Conservation (phyloP, 495 filamentous ascomycete species). For the Neurospora africana region DNA sequence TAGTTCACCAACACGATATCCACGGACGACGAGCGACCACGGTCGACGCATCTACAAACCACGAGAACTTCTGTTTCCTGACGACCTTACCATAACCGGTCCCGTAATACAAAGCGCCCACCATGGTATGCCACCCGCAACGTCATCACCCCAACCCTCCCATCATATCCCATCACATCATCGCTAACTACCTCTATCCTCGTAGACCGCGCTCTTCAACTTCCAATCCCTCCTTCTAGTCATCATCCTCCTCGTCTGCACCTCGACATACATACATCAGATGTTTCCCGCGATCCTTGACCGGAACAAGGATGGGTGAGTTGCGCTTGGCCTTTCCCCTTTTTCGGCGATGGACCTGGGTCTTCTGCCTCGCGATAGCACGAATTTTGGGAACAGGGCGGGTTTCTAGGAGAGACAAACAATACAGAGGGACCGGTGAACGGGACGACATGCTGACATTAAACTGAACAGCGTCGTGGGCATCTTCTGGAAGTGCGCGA, state of each 20-base stretch:
- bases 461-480: constrained; percentile 54
- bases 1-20: background rate
- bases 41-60: background rate
- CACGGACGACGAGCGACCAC: background rate
- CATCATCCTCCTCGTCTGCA: constrained; percentile 91
- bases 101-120: background rate
- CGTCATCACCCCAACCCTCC: background rate
- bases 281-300: constrained; percentile 88
- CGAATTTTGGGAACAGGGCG: background rate
- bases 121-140: background rate
- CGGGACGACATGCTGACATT: constrained; percentile 1
- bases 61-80: background rate
- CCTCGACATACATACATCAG: constrained; percentile 82
- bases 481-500: constrained; percentile 93
- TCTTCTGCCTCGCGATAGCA: background rate
- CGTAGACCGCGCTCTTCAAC: constrained; percentile 91
- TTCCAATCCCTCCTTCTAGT: constrained; percentile 90
- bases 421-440: background rate
- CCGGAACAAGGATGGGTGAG: constrained; percentile 79
- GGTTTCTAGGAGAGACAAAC: background rate
- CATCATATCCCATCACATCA: background rate
- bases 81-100: background rate
- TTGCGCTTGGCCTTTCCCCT: background rate
- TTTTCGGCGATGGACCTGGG: background rate
- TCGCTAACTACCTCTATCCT: background rate